Evolutionary conservation across 306 rosid species (phyloP).

Genomic region (Vicia faba): DNA sequence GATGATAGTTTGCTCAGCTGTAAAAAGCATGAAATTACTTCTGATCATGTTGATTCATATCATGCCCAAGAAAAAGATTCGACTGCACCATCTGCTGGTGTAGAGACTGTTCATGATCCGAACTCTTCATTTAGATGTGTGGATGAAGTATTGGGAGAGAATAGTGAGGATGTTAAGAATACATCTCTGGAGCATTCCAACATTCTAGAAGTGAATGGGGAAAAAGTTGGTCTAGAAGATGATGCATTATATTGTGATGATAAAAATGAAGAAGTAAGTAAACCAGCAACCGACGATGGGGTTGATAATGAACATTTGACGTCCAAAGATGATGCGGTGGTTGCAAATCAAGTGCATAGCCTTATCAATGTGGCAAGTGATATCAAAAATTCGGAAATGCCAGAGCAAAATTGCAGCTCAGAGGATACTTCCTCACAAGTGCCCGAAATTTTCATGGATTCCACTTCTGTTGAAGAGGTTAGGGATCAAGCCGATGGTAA

Average conservation of each 20-base stretch:
- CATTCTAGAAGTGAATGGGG: constrained; percentile 35
- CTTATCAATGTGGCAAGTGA: constrained; percentile 45
- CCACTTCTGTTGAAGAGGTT: constrained; percentile 44
- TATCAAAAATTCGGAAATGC: constrained; percentile 33
- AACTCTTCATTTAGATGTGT: constrained; percentile 34
- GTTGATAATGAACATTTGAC: constrained; percentile 28
- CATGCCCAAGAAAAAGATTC: constrained; percentile 46
- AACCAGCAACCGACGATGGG: constrained; percentile 41
- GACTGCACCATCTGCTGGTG: constrained; percentile 36
- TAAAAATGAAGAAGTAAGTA: constrained; percentile 40
- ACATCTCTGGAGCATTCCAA: constrained; percentile 44
- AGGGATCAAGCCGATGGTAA: constrained; percentile 42
- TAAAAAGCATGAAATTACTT: constrained; percentile 50
- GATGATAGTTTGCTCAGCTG: constrained; percentile 62
- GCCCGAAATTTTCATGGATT: constrained; percentile 42
- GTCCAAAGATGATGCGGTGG: constrained; percentile 36
- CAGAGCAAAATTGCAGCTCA: constrained; percentile 39
- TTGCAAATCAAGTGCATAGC: constrained; percentile 30
- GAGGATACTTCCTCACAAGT: constrained; percentile 39
- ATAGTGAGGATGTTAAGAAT: constrained; percentile 42
- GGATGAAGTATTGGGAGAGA: constrained; percentile 44
- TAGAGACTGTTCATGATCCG: constrained; percentile 46
- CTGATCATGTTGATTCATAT: constrained; percentile 40
- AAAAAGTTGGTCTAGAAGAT: constrained; percentile 42
- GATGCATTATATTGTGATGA: constrained; percentile 42